Base-by-base conservation (phyloP, 805 yeast genomes). In the Blastobotrys parvus region DNA sequence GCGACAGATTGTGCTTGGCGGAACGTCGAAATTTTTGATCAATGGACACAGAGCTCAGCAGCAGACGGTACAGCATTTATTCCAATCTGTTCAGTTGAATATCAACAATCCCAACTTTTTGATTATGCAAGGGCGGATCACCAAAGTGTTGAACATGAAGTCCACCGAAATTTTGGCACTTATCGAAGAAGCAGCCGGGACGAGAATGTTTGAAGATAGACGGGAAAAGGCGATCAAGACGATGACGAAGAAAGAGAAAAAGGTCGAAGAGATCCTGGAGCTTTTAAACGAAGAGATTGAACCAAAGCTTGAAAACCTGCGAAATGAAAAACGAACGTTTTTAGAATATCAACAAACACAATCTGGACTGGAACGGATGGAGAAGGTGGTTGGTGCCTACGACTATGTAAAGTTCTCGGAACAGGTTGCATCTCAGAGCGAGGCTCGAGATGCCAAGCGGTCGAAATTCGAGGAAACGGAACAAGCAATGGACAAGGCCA, bases 111-210 rank as follows among this genome's bases (percentile, higher is more conserved):
- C 99, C 25, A 92, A 92, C 61, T 92, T 92, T 64, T 72, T 92
- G 54, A 92, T 92, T 57, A 92, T 94, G 98, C 99, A 92, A 65
- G 99, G 99, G 47, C 86, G 88, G 60, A 92, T 94, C 65, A 94
- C 98, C 27, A 90, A 92, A 61, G 97, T 92, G 50, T 72, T 92
- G 56, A 92, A 92, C 61, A 92, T 92, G 97, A 87, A 85, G 55
- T 94, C 98, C 1, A 68, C 77, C 1, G 97, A 92, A 61, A 84
- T 90, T 34, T 64, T 92, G 49, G 80, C 95, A 3, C 71, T 92
- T 52, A 87, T 92, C 43, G 98, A 92, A 63, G 99, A 92, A 64
- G 98, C 98, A 0, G 95, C 98, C 0, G 98, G 99, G 4, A 92
- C 98, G 0, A 78, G 90, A 50, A 85, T 90, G 72, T 92, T 86